Base-by-base conservation (phyloP, 2,329 filamentous ascomycete genomes). In the Xylaria sp. region DNA sequence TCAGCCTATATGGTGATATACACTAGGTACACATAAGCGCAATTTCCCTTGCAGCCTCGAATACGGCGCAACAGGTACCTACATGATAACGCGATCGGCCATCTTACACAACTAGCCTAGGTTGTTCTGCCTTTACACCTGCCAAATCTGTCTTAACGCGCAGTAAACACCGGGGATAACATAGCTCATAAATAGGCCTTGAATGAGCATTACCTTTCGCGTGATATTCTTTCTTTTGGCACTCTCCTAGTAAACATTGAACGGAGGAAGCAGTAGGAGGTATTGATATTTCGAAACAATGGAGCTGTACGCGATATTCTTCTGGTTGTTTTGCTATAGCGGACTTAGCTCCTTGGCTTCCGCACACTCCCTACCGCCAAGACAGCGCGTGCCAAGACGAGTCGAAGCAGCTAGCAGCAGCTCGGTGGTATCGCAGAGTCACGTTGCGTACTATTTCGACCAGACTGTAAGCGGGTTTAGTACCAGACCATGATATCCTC, bases 361-460 rank as follows among this genome's bases (percentile, higher is more conserved):
- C 15, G 66, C 66, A n/a, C 13, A 31, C 25, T 47, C 54, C 42
- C 10, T 47, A 3, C 63, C 55, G 51, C 63, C 67, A 59, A 54
- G 63, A 53, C 50, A 42, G 25, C 61, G 44, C 5, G 7, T 57
- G 42, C 60, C 56, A 56, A 61, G 64, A 22, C 60, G 61, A 49
- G 51, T 61, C 50, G 55, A 62, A 31, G 15, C 51, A n/a, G 20
- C 45, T 57, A 11, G 38, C 45, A 38, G 25, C 39, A 58, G 25
- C 20, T 22, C 47, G 11, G 25, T 63, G 42, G 55, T 22, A 63
- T n/a, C 60, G 29, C 44, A 56, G 36, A 63, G 36, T 55, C 63
- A 39, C 22, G 53, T 64, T 33, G 67, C 64, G 11, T 64, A 69
- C 25, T 69, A 69, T 39, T 69, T 69, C 22, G 64, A 69, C 31